These are phyloP conservation scores for Corynascus novoguineensis DNA, from an alignment of 495 filamentous ascomycete species.

Conservation along the genomic window DNA sequence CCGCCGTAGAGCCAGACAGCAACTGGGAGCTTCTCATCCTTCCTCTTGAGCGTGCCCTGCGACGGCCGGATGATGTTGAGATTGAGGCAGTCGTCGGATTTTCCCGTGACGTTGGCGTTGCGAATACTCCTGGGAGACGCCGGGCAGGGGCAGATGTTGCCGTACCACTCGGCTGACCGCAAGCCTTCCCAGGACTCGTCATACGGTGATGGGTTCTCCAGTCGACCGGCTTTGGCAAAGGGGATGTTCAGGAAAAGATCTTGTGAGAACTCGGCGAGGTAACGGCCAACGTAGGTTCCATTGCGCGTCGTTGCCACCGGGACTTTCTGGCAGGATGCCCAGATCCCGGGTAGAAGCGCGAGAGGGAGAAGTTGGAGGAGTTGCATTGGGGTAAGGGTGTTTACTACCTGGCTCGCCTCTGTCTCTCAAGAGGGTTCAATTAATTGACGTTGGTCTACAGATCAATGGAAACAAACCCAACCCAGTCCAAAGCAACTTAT, in stretches of 20 bases:
- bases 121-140: not conserved
- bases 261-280: not conserved
- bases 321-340: not conserved
- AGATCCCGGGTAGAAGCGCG: not conserved
- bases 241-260: not conserved
- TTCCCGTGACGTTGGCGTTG: not conserved
- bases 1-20: conserved; percentile 29
- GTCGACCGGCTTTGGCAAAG: not conserved
- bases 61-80: conserved; percentile 6
- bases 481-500: no score
- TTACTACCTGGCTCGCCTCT: no score
- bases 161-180: not conserved
- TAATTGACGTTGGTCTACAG: no score
- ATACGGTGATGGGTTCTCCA: not conserved
- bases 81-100: conserved; percentile 11
- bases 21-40: conserved; percentile 1
- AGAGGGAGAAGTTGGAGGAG: not conserved
- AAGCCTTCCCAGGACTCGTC: not conserved
- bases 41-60: not conserved
- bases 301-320: not conserved
- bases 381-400: not conserved
- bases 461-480: no score
- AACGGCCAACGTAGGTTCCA: not conserved
- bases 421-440: no score
- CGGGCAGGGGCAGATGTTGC: not conserved